phyloP scores from a whole-genome alignment of 371 early-diverging fungal species.

The Haplosporangium sp. region DNA sequence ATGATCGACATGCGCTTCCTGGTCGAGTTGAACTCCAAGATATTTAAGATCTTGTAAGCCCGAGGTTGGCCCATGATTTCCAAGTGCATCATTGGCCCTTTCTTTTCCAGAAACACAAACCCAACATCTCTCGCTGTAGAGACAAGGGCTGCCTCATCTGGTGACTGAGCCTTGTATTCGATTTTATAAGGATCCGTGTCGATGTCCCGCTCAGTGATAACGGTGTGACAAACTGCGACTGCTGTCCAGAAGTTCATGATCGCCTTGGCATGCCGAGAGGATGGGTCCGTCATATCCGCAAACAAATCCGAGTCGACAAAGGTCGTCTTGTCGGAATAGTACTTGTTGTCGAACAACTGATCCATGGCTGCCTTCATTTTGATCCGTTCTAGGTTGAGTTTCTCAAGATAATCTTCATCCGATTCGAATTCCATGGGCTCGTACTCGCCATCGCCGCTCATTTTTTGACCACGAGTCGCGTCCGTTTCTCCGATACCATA shows the following conservation, averaged over 20 bases:
- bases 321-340: conserved; percentile 54
- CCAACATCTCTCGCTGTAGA: conserved; percentile 91
- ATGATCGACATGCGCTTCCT: conserved; percentile 91
- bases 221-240: conserved; percentile 85
- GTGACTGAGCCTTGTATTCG: conserved; percentile 92
- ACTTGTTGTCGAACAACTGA: conserved; percentile 53
- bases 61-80: conserved; percentile 77
- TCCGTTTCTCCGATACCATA: conserved; percentile 76
- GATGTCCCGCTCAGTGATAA: conserved; percentile 67
- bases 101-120: conserved; percentile 82
- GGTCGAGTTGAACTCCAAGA: conserved; percentile 85
- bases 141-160: conserved; percentile 95
- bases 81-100: conserved; percentile 68
- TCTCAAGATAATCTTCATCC: conserved; percentile 23
- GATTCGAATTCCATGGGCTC: conserved; percentile 47
- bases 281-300: conserved; percentile 54
- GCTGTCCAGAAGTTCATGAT: conserved; percentile 81
- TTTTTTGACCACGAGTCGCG: conserved; percentile 55
- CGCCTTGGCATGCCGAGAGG: conserved; percentile 64
- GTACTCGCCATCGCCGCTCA: conserved; percentile 49
- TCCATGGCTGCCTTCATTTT: conserved; percentile 54
- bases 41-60: conserved; percentile 73
- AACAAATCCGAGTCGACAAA: conserved; percentile 58
- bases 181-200: conserved; percentile 60
- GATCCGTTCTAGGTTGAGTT: conserved; percentile 44